Conservation (phyloP, 345 rosid genomes). For the Bretschneidera sinensis region DNA sequence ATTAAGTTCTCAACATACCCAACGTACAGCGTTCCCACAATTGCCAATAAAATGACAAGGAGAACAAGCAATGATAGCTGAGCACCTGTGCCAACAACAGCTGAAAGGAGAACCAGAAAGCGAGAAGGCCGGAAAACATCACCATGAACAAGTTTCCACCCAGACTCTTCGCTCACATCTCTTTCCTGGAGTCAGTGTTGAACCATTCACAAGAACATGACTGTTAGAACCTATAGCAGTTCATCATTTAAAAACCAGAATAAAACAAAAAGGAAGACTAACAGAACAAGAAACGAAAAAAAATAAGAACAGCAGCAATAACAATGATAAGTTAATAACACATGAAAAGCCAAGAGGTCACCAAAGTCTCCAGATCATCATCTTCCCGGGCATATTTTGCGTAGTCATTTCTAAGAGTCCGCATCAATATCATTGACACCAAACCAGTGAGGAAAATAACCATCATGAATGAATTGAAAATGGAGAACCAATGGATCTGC, state of each 20-base stretch:
- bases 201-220: conserved; percentile 4
- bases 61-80: conserved; percentile 89
- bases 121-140: conserved; percentile 88
- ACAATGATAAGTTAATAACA: conserved; percentile 2
- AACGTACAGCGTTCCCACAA: conserved; percentile 77
- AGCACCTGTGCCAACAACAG: conserved; percentile 95
- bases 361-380: conserved; percentile 93
- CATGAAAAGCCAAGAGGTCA: conserved; percentile 28
- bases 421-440: conserved; percentile 97
- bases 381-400: conserved; percentile 97
- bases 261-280: conserved; percentile 7
- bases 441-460: conserved; percentile 94
- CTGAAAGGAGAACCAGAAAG: conserved; percentile 66
- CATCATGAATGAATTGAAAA: conserved; percentile 98
- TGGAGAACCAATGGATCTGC: conserved; percentile 98
- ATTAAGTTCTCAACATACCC: conserved; percentile 50
- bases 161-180: conserved; percentile 95
- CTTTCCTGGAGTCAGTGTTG: conserved; percentile 54
- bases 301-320: conserved; percentile 4
- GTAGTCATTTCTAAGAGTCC: conserved; percentile 91
- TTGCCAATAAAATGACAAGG: conserved; percentile 88
- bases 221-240: conserved; percentile 17
- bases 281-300: background rate
- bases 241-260: background rate
- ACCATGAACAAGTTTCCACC: conserved; percentile 98